phyloP scores from a whole-genome alignment of 495 filamentous ascomycete genomes.

The Durotheca rogersii region DNA sequence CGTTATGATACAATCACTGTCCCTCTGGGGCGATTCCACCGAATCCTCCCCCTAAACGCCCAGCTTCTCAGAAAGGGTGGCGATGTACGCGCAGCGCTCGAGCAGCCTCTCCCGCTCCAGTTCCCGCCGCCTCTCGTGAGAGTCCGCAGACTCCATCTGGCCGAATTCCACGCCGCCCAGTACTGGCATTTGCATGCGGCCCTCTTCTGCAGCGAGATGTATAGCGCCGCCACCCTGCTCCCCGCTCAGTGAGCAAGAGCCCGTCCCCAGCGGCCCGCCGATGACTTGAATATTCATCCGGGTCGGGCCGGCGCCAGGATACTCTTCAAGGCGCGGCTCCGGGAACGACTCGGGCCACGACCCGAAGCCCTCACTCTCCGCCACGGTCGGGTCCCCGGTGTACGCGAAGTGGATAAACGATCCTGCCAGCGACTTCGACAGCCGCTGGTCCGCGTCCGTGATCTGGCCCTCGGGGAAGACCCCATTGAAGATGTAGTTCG shows the following conservation, averaged over 20 bases:
- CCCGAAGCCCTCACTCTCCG: background rate
- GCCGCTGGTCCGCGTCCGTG: constrained; percentile 17
- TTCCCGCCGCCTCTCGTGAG: constrained; percentile 6
- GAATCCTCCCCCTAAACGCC: constrained; percentile 1
- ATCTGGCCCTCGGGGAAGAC: constrained; percentile 27
- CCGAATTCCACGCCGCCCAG: background rate
- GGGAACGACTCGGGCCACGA: constrained; percentile 24
- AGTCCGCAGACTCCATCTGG: background rate
- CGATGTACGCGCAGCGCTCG: constrained; percentile 22
- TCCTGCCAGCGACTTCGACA: constrained; percentile 13
- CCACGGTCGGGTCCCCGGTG: constrained; percentile 9
- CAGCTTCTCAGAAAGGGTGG: constrained; percentile 22
- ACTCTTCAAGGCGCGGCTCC: background rate
- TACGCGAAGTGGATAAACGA: constrained; percentile 27
- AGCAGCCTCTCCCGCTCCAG: constrained; percentile 22
- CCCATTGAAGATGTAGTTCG: constrained; percentile 36
- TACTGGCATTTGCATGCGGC: background rate
- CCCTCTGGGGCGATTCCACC: too few species aligned
- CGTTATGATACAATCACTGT: too few species aligned
- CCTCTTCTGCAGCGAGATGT: background rate
- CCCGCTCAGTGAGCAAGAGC: background rate
- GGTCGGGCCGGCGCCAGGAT: background rate
- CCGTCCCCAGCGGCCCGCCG: constrained; percentile 24
- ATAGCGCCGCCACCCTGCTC: background rate
- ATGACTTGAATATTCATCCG: constrained; percentile 15